Conservation (phyloP, 2,329 filamentous ascomycete species). For the Colletotrichum simmondsii region DNA sequence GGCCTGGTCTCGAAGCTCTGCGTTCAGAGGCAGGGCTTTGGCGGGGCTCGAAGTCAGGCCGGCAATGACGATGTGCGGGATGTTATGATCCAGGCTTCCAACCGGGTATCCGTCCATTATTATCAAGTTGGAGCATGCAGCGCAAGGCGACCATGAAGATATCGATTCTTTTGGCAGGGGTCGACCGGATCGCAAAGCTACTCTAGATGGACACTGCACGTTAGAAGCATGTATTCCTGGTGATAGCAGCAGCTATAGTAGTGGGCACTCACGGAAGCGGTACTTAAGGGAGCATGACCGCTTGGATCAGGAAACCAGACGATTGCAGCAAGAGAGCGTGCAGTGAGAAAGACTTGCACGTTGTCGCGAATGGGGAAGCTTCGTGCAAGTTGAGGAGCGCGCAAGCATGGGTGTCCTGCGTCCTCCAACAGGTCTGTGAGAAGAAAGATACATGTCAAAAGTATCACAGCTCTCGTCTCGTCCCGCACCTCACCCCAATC, state of each 20-base stretch:
- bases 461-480: conserved; percentile 21
- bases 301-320: neutral
- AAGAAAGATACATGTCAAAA: conserved; percentile 13
- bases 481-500: conserved; percentile 14
- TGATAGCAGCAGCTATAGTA: neutral
- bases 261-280: neutral
- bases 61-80: conserved; percentile 85
- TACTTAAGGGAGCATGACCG: conserved; percentile 23
- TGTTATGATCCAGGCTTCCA: conserved; percentile 86
- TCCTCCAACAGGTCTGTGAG: neutral
- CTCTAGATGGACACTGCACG: conserved; percentile 3
- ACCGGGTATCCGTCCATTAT: conserved; percentile 82
- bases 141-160: conserved; percentile 22
- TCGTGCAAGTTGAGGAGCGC: conserved; percentile 10
- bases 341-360: neutral
- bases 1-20: conserved; percentile 66
- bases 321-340: neutral
- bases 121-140: conserved; percentile 37
- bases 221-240: neutral
- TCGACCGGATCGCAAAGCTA: conserved; percentile 17
- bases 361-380: conserved; percentile 8
- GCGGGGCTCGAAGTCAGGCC: conserved; percentile 67
- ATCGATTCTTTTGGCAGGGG: conserved; percentile 17
- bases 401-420: conserved; percentile 5
- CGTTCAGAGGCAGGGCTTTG: conserved; percentile 55